Evolutionary conservation across 257 asterid species (phyloP).

Genomic region (Solanum dulcamara): DNA sequence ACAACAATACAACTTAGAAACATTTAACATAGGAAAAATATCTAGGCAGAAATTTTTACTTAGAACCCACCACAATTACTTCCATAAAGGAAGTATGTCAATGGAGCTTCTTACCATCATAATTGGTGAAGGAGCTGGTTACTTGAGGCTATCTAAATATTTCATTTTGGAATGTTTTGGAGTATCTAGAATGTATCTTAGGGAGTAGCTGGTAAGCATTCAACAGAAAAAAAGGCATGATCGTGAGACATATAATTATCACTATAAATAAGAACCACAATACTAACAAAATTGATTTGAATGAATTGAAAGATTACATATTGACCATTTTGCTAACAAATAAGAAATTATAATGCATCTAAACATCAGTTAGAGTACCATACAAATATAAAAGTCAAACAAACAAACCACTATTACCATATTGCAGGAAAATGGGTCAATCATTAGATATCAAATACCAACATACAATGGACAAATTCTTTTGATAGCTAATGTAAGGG

Average conservation of each 20-base stretch:
- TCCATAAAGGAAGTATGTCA: background rate
- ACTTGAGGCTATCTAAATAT: background rate
- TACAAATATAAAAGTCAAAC: background rate
- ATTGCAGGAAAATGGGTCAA: background rate
- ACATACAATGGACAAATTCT: background rate
- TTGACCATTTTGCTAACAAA: background rate
- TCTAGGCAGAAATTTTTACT: background rate
- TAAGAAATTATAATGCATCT: background rate
- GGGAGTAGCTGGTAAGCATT: background rate
- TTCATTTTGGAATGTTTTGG: background rate
- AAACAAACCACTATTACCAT: background rate
- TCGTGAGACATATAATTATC: background rate
- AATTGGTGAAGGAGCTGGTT: background rate
- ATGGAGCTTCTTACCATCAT: background rate
- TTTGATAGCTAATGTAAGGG: background rate
- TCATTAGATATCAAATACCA: background rate
- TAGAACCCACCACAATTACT: background rate
- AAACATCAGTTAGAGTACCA: background rate
- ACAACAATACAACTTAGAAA: background rate
- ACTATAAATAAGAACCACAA: background rate
- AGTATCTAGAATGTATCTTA: background rate
- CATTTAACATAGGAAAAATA: background rate
- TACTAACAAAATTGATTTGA: background rate
- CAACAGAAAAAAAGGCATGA: background rate
- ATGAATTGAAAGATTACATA: background rate